Percentiles rank a stretch among this genome's conserved stretches.
These are phyloP conservation scores for Peronospora belbahrii DNA, from an alignment of 352 stramenopile species.

Conservation along the genomic window DNA sequence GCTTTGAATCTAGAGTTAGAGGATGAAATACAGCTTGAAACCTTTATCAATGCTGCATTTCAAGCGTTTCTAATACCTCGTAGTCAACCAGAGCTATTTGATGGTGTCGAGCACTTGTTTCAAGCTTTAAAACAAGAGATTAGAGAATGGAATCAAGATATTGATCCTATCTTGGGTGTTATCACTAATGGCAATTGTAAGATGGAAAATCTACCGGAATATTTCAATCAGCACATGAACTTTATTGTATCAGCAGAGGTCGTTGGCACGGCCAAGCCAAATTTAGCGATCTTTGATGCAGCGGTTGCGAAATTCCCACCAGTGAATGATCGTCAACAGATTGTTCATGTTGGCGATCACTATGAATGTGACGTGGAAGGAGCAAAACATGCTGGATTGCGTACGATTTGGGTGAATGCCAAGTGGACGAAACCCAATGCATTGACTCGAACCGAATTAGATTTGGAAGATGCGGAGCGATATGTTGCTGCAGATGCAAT, in stretches of 20 bases:
- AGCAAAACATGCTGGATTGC: slow-evolving; percentile 50
- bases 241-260: slow-evolving; percentile 53
- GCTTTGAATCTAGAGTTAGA: slow-evolving; percentile 17
- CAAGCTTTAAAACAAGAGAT: slow-evolving; percentile 29
- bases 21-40: slow-evolving; percentile 18
- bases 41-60: slow-evolving; percentile 46
- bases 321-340: slow-evolving; percentile 22
- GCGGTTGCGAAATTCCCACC: slow-evolving; percentile 34
- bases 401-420: slow-evolving; percentile 61
- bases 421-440: slow-evolving; percentile 34
- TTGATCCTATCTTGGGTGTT: slow-evolving; percentile 28
- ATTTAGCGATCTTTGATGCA: slow-evolving; percentile 45
- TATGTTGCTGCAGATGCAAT: slow-evolving; percentile 52
- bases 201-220: slow-evolving; percentile 32
- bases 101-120: slow-evolving; percentile 45
- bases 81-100: slow-evolving; percentile 56
- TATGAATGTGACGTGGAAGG: slow-evolving; percentile 64
- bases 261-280: slow-evolving; percentile 42
- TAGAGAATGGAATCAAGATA: neutral
- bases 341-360: slow-evolving; percentile 73
- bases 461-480: slow-evolving; percentile 17
- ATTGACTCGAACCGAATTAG: slow-evolving; percentile 27
- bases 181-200: slow-evolving; percentile 78
- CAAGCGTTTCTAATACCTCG: slow-evolving; percentile 47
- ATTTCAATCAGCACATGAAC: slow-evolving; percentile 34